These are phyloP conservation scores for Heterobasidion irregulare DNA, from an alignment of 1,284 basidiomycete species.

Conservation along the genomic window DNA sequence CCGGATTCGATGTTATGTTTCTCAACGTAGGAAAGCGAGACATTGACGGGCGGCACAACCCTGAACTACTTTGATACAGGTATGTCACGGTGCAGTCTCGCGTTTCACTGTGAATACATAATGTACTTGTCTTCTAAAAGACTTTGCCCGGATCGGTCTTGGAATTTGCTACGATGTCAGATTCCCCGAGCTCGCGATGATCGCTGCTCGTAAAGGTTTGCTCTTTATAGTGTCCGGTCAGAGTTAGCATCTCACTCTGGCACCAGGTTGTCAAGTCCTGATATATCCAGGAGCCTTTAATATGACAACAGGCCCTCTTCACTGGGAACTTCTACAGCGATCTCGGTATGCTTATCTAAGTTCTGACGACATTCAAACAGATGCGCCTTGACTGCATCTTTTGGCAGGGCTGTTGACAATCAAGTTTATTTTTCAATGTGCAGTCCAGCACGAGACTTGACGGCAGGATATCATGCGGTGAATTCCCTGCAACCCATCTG, in stretches of 20 bases:
- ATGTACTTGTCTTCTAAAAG: conserved; percentile 30
- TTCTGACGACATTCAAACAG: background rate
- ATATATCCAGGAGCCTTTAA: conserved; percentile 93
- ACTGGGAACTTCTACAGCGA: conserved; percentile 92
- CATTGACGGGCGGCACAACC: conserved; percentile 72
- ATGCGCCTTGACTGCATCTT: background rate
- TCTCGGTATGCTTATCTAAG: conserved; percentile 47
- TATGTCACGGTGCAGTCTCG: conserved; percentile 19
- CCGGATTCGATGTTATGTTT: background rate
- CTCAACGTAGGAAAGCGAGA: conserved; percentile 78
- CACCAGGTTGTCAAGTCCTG: conserved; percentile 76
- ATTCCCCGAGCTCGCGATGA: conserved; percentile 93
- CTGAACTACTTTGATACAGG: conserved; percentile 88
- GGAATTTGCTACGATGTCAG: conserved; percentile 91
- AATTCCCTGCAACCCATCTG: conserved; percentile 20
- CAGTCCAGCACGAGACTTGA: conserved; percentile 85
- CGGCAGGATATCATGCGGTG: conserved; percentile 81
- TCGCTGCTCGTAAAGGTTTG: conserved; percentile 79
- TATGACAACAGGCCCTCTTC: conserved; percentile 87
- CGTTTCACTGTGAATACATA: background rate
- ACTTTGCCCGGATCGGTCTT: conserved; percentile 83
- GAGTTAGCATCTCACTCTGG: too few relatives aligned
- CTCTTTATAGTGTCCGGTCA: background rate
- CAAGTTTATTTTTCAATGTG: conserved; percentile 95
- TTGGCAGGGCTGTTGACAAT: conserved; percentile 83